These are phyloP conservation scores for Nicotiana otophora DNA, from an alignment of 257 asterid species.

Conservation along the genomic window DNA sequence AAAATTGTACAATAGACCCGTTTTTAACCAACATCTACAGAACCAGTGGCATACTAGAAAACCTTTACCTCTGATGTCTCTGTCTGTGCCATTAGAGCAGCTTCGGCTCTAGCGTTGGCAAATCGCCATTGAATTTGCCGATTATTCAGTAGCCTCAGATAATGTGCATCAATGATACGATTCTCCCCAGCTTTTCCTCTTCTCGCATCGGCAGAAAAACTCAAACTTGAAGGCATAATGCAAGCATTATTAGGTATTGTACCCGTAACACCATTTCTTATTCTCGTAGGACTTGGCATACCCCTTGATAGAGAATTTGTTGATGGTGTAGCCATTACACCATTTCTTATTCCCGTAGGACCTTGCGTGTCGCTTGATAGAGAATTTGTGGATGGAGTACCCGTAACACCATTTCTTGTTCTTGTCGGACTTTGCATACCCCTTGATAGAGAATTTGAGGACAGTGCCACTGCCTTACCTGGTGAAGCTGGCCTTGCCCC, in stretches of 20 bases:
- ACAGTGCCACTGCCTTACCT: slow-evolving; percentile 27
- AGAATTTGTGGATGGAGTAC: too few species aligned
- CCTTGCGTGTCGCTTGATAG: too few species aligned
- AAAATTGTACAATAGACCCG: neutral
- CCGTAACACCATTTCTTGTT: too few species aligned
- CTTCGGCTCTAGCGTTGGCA: slow-evolving; percentile 59
- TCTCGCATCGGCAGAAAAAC: slow-evolving; percentile 57
- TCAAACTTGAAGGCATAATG: slow-evolving; percentile 47
- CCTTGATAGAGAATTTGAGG: too few species aligned
- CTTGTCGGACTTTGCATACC: too few species aligned
- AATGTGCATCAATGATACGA: slow-evolving; percentile 61
- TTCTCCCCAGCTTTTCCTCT: slow-evolving; percentile 69
- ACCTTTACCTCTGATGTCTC: slow-evolving; percentile 60
- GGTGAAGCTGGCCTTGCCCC: slow-evolving; percentile 62
- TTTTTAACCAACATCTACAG: neutral
- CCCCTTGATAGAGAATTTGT: slow-evolving; percentile 36
- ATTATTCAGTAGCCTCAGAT: slow-evolving; percentile 60
- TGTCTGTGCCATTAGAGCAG: slow-evolving; percentile 44
- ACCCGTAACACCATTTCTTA: slow-evolving; percentile 38
- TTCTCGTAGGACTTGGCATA: slow-evolving; percentile 55
- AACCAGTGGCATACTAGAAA: neutral
- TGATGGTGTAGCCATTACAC: too few species aligned
- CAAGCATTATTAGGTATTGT: slow-evolving; percentile 27
- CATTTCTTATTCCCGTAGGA: too few species aligned
- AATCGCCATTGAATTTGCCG: slow-evolving; percentile 79